A percentile compares a stretch with the other conserved stretches of the same genome.
Conservation (phyloP, 2,329 filamentous ascomycete species). For the Blumeria graminis region DNA sequence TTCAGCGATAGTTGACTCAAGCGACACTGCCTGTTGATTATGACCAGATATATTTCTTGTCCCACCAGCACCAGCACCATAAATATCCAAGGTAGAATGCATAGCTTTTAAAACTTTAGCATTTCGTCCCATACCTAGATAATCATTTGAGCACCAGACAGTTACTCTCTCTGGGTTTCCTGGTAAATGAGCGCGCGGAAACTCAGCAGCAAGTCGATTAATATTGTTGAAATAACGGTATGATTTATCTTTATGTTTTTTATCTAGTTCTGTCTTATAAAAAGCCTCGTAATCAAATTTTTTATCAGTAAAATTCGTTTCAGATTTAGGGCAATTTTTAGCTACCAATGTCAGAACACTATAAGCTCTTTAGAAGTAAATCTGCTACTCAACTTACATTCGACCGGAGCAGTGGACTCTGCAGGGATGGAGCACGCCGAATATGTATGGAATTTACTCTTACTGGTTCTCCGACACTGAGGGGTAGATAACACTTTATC, state of each 20-base stretch:
- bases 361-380: neutral
- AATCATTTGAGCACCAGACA: constrained; percentile 98
- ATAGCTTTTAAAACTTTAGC: constrained; percentile 65
- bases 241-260: constrained; percentile 99
- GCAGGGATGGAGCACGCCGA: constrained; percentile 53
- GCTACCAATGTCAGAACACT: neutral
- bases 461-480: constrained; percentile 26
- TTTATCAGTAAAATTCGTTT: constrained; percentile 8
- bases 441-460: constrained; percentile 63
- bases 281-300: constrained; percentile 84
- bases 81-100: constrained; percentile 86
- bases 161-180: constrained; percentile 66
- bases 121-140: constrained; percentile 93
- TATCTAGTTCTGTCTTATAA: constrained; percentile 71
- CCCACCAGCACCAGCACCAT: constrained; percentile 83
- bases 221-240: constrained; percentile 99
- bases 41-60: constrained; percentile 96
- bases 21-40: constrained; percentile 72
- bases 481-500: constrained; percentile 18
- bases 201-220: constrained; percentile 90
- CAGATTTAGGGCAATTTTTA: constrained; percentile 6
- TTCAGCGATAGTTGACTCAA: constrained; percentile 64
- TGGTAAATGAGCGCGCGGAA: constrained; percentile 81
- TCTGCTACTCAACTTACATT: constrained; percentile 26
- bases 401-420: constrained; percentile 32